Evolutionary conservation across 2,329 filamentous ascomycete species (phyloP).

Genomic region (Ceratocystis lukuohia): DNA sequence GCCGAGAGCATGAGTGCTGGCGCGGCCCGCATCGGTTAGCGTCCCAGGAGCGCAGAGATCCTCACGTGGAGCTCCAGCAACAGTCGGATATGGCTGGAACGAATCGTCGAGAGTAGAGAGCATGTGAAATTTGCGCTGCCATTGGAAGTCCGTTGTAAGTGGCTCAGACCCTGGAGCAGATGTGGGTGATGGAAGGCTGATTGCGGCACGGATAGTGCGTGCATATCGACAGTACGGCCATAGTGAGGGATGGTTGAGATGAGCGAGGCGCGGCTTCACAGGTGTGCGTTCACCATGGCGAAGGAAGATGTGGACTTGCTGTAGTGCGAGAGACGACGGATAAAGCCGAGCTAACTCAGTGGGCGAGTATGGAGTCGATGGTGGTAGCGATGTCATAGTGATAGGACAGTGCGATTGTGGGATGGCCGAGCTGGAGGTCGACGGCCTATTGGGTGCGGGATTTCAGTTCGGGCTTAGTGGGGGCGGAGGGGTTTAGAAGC

Average conservation of each 20-base stretch:
- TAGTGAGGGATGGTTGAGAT: conserved; percentile 51
- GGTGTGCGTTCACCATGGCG: conserved; percentile 74
- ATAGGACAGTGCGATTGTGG: no score
- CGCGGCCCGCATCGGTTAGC: conserved; percentile 61
- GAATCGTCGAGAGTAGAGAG: conserved; percentile 49
- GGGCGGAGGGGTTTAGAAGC: neutral
- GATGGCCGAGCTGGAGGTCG: no score
- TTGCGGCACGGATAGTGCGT: conserved; percentile 47
- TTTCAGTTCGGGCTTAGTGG: neutral
- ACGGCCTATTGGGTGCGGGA: neutral
- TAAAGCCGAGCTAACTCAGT: conserved; percentile 74
- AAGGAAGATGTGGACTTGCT: conserved; percentile 77
- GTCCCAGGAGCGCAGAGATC: conserved; percentile 66
- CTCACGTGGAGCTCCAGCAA: conserved; percentile 58
- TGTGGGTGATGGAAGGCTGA: conserved; percentile 22
- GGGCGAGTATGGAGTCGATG: conserved; percentile 61
- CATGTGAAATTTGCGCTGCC: conserved; percentile 29
- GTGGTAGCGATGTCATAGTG: conserved; percentile 66
- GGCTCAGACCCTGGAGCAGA: conserved; percentile 27
- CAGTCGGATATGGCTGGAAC: conserved; percentile 51
- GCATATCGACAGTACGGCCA: conserved; percentile 89
- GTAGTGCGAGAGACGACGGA: conserved; percentile 63
- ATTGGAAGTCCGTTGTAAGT: conserved; percentile 28
- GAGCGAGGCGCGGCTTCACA: conserved; percentile 76
- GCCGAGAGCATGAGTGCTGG: conserved; percentile 58